phyloP scores from a whole-genome alignment of 345 rosid genomes.

The Citrus sinensis region DNA sequence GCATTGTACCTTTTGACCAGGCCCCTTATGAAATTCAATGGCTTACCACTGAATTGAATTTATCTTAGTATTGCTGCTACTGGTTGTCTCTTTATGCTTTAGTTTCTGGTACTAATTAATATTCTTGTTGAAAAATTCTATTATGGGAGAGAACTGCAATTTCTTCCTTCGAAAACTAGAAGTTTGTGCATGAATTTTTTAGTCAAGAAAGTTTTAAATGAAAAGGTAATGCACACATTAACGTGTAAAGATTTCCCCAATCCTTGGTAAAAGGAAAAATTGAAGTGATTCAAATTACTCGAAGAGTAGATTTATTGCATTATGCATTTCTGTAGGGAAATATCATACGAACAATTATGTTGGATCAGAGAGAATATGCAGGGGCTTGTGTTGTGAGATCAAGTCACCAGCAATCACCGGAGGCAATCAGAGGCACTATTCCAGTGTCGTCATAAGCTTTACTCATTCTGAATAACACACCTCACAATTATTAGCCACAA shows the following conservation, averaged over 20 bases:
- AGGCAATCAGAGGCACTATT: not conserved
- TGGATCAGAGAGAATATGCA: not conserved
- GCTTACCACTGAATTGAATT: not conserved
- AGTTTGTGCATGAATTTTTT: not conserved
- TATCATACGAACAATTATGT: not conserved
- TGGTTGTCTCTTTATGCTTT: not conserved
- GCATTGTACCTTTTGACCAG: not conserved
- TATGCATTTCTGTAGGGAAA: not conserved
- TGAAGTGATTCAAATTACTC: not conserved
- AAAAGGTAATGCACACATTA: not conserved
- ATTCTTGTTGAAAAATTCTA: not conserved
- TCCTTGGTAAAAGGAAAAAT: not conserved
- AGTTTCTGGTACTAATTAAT: not conserved
- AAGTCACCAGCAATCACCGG: not conserved
- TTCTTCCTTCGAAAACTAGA: not conserved
- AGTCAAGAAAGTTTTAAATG: not conserved
- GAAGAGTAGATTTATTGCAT: not conserved
- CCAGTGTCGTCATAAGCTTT: not conserved
- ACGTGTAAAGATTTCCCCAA: not conserved
- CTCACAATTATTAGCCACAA: not conserved
- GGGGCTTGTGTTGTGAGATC: not conserved
- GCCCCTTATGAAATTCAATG: not conserved
- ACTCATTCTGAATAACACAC: not conserved
- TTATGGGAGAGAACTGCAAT: not conserved
- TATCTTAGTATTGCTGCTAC: not conserved